phyloP scores from a whole-genome alignment of 805 yeast species.

The Myxozyma geophila region DNA sequence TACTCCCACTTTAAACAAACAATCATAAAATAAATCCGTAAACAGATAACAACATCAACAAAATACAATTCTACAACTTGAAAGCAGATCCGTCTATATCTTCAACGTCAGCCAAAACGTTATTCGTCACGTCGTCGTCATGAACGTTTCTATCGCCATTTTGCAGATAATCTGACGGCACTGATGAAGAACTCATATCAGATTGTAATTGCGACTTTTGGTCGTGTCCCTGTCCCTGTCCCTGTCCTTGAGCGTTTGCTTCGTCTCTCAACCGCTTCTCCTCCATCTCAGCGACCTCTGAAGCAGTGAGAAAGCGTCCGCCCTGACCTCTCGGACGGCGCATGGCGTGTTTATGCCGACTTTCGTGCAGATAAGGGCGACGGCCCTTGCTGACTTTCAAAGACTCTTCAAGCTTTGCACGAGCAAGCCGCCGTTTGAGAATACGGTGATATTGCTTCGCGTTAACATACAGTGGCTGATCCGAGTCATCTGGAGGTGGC shows the following conservation, averaged over 20 bases:
- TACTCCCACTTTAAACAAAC: conserved; percentile 13
- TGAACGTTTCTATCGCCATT: neutral
- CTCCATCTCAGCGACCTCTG: conserved; percentile 61
- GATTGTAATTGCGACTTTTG: neutral
- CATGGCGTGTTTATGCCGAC: conserved; percentile 99
- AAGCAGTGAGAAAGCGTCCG: conserved; percentile 94
- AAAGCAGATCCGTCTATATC: conserved; percentile 13
- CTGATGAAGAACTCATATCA: neutral
- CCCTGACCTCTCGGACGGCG: conserved; percentile 99
- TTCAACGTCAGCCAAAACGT: conserved; percentile 6
- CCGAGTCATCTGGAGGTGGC: conserved; percentile 46
- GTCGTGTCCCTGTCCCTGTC: neutral
- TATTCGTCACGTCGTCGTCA: conserved; percentile 1
- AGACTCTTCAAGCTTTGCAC: conserved; percentile 90
- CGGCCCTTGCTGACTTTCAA: conserved; percentile 66
- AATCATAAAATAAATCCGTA: neutral
- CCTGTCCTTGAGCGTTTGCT: conserved; percentile 10
- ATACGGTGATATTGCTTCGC: conserved; percentile 98
- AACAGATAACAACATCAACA: neutral
- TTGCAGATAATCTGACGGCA: conserved; percentile 8
- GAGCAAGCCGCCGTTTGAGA: conserved; percentile 86
- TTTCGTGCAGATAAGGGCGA: conserved; percentile 92
- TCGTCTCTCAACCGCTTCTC: conserved; percentile 51
- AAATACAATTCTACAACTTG: conserved; percentile 5
- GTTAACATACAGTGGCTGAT: conserved; percentile 95